Conservation (phyloP, 192 early-diverging fungal species). For the Podila clonocystis region DNA sequence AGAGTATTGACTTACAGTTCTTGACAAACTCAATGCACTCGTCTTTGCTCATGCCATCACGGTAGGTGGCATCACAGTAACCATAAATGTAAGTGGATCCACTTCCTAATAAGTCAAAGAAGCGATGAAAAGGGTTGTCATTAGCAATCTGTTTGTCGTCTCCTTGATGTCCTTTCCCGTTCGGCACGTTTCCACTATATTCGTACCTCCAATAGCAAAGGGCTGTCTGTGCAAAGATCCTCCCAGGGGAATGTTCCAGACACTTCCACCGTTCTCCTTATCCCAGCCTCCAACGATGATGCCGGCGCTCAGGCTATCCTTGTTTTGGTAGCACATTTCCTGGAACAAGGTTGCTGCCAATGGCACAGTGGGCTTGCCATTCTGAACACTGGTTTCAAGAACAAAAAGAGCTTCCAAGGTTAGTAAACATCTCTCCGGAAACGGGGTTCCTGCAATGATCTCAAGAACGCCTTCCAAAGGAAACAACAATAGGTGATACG, state of each 20-base stretch:
- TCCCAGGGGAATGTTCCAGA: slow-evolving; percentile 92
- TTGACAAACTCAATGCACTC: slow-evolving; percentile 94
- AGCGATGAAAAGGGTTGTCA: background rate
- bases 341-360: slow-evolving; percentile 93
- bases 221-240: slow-evolving; percentile 91
- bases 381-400: slow-evolving; percentile 71
- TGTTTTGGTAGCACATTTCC: slow-evolving; percentile 94
- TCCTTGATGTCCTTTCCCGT: background rate
- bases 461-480: background rate
- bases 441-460: too few species aligned
- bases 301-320: slow-evolving; percentile 85
- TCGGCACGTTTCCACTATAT: background rate
- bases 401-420: background rate
- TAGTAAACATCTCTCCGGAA: too few species aligned
- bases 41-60: slow-evolving; percentile 84
- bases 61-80: slow-evolving; percentile 92
- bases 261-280: slow-evolving; percentile 84
- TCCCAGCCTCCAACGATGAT: slow-evolving; percentile 99
- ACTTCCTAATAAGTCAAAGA: slow-evolving; percentile 60
- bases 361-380: slow-evolving; percentile 88
- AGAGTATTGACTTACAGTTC: slow-evolving; percentile 73
- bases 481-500: slow-evolving; percentile 19
- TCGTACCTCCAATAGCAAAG: slow-evolving; percentile 88
- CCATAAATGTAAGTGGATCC: slow-evolving; percentile 99
- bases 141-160: background rate